A percentile compares a stretch with the other conserved stretches of the same genome.
These are phyloP conservation scores for Plectosphaerella plurivora DNA, from an alignment of 2,329 filamentous ascomycete species.

Conservation along the genomic window DNA sequence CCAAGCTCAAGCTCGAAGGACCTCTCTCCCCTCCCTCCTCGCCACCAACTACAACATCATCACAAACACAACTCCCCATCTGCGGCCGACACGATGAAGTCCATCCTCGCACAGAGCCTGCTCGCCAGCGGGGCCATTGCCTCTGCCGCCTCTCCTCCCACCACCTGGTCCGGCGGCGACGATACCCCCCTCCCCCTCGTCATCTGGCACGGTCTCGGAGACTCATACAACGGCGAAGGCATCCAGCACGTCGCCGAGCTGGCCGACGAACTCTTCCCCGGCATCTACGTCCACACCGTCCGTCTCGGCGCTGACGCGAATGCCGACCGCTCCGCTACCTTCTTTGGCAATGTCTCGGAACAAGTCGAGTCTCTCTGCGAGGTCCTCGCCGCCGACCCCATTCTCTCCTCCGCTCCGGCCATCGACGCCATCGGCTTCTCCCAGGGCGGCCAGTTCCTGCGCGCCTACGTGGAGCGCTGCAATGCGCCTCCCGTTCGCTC, in stretches of 20 bases:
- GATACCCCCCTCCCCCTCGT: slow-evolving; percentile 80
- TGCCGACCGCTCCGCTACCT: slow-evolving; percentile 76
- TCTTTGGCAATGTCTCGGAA: slow-evolving; percentile 81
- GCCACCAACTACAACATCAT: background rate
- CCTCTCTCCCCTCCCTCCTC: background rate
- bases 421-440: slow-evolving; percentile 93
- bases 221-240: slow-evolving; percentile 72
- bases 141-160: slow-evolving; percentile 7
- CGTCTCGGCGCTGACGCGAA: slow-evolving; percentile 61
- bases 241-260: slow-evolving; percentile 68
- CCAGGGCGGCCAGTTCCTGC: slow-evolving; percentile 94
- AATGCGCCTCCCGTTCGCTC: slow-evolving; percentile 69
- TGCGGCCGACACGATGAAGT: slow-evolving; percentile 18
- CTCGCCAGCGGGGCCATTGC: slow-evolving; percentile 20
- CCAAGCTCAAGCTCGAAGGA: background rate
- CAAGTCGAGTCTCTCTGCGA: slow-evolving; percentile 75
- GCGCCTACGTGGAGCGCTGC: slow-evolving; percentile 85
- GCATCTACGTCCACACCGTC: slow-evolving; percentile 79
- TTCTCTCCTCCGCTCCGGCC: slow-evolving; percentile 75
- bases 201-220: slow-evolving; percentile 85
- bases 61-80: slow-evolving; percentile 1
- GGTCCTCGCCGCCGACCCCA: slow-evolving; percentile 69
- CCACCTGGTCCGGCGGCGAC: slow-evolving; percentile 30
- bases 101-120: slow-evolving; percentile 25
- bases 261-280: slow-evolving; percentile 68